Evolutionary conservation across 306 rosid genomes (phyloP).

Genomic region (Cucumis melo): DNA sequence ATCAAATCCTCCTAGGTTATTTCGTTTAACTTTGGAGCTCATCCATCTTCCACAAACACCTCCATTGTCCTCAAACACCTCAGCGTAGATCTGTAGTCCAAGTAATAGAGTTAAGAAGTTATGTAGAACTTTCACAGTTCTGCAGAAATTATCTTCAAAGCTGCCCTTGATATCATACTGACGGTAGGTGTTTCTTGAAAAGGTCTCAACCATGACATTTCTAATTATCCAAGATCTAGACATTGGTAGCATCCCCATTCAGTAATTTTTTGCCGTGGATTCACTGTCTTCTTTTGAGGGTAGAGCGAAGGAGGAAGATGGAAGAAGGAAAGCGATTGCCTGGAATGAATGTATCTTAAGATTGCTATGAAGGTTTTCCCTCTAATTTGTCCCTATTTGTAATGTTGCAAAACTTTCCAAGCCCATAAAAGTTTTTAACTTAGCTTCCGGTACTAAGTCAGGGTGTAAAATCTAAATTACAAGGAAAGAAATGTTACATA

Average conservation of each 20-base stretch:
- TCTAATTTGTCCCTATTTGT: neutral
- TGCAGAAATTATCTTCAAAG: neutral
- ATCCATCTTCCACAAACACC: neutral
- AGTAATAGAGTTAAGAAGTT: neutral
- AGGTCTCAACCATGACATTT: neutral
- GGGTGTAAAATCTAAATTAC: neutral
- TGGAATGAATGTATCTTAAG: neutral
- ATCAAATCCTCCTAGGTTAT: neutral
- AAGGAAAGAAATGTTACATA: neutral
- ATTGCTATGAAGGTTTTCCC: neutral
- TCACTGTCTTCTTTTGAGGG: neutral
- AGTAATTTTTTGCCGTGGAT: neutral
- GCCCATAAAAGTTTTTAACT: neutral
- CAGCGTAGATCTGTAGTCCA: neutral
- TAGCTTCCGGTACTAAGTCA: neutral
- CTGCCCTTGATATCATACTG: neutral
- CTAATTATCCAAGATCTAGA: neutral
- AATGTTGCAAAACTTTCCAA: neutral
- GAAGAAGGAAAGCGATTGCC: neutral
- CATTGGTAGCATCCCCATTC: neutral
- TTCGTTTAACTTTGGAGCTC: neutral
- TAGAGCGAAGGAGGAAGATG: neutral
- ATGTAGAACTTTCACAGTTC: neutral
- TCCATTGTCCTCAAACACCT: neutral
- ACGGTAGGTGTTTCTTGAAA: neutral